A percentile compares a stretch with the other conserved stretches of the same genome.
Evolutionary conservation across 2,329 filamentous ascomycete genomes (phyloP).

Genomic region (Tolypocladium pustulatum): DNA sequence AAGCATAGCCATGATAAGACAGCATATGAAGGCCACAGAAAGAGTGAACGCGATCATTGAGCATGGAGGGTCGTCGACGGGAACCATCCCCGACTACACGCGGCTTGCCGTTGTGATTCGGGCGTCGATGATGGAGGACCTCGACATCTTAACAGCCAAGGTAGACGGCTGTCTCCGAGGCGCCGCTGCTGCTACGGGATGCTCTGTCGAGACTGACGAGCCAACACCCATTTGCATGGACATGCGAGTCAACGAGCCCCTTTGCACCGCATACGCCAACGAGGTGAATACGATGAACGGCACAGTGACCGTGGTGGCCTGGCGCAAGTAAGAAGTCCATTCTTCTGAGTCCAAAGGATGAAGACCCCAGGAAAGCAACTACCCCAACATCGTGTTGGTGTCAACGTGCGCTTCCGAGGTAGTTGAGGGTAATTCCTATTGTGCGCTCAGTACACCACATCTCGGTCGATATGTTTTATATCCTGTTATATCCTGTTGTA

Average conservation of each 20-base stretch:
- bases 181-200: not conserved
- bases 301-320: not conserved
- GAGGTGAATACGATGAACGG: not conserved
- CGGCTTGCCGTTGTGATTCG: not conserved
- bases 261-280: not conserved
- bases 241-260: not conserved
- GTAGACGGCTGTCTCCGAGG: not conserved
- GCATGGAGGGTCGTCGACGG: not conserved
- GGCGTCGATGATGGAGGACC: not conserved
- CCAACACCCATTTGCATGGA: not conserved
- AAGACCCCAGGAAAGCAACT: too few relatives aligned
- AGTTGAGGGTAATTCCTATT: too few relatives aligned
- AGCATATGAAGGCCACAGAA: not conserved
- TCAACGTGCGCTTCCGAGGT: too few relatives aligned
- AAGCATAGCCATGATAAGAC: not conserved
- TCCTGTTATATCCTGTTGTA: too few relatives aligned
- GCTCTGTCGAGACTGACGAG: not conserved
- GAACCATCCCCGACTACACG: not conserved
- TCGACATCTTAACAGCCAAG: not conserved
- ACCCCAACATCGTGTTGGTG: too few relatives aligned
- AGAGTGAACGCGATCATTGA: not conserved
- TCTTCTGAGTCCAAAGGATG: too few relatives aligned
- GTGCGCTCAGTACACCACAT: too few relatives aligned
- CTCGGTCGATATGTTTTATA: too few relatives aligned
- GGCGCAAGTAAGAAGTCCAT: conserved; percentile 18